phyloP scores from a whole-genome alignment of 495 filamentous ascomycete genomes.

The Astrothelium macrocarpum region DNA sequence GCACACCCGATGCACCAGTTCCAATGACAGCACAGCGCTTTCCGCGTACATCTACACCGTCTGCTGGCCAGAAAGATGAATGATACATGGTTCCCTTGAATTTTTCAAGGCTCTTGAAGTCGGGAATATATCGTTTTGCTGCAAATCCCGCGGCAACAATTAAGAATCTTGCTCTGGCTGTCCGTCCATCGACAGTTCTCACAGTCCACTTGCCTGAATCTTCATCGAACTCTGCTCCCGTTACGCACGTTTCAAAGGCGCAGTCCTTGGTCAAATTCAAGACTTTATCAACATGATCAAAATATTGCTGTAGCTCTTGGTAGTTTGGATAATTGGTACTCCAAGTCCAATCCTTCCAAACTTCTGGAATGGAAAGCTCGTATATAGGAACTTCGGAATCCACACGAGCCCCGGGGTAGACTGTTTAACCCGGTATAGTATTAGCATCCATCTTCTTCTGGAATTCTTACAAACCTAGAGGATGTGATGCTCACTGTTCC shows the following conservation, averaged over 20 bases:
- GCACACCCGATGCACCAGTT: constrained; percentile 42
- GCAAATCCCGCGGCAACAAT: constrained; percentile 40
- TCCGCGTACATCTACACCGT: constrained; percentile 37
- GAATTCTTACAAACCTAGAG: no score
- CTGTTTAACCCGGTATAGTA: no score
- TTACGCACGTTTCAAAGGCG: constrained; percentile 41
- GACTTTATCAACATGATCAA: constrained; percentile 44
- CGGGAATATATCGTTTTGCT: constrained; percentile 37
- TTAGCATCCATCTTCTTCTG: no score
- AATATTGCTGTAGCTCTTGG: constrained; percentile 44
- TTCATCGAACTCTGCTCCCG: constrained; percentile 38
- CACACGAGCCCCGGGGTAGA: constrained; percentile 29
- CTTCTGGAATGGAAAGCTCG: constrained; percentile 41
- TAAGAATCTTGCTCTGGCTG: constrained; percentile 38
- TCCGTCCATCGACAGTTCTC: constrained; percentile 38
- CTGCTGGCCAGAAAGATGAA: constrained; percentile 50
- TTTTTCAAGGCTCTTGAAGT: constrained; percentile 42
- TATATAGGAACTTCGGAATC: constrained; percentile 45
- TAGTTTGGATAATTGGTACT: constrained; percentile 41
- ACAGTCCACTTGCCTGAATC: constrained; percentile 38
- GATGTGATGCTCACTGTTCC: no score
- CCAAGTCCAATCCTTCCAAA: constrained; percentile 48
- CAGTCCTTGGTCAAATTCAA: constrained; percentile 43
- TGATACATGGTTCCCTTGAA: constrained; percentile 49
- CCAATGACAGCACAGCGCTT: constrained; percentile 50